These are phyloP conservation scores for Raffaelea ambrosiae DNA, from an alignment of 2,329 filamentous ascomycete species.

Conservation along the genomic window DNA sequence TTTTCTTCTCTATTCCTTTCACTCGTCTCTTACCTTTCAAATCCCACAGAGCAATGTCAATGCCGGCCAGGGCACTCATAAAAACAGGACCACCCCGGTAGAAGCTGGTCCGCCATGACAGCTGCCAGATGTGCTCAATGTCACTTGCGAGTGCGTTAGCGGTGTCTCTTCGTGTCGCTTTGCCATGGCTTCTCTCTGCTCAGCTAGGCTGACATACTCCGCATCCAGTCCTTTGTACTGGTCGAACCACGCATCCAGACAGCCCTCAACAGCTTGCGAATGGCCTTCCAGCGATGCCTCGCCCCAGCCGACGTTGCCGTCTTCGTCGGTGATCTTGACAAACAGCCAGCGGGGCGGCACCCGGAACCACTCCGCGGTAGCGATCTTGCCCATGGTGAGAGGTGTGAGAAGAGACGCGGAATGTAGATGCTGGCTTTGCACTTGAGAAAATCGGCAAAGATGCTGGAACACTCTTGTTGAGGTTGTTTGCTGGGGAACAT, in stretches of 20 bases:
- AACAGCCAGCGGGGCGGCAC: slow-evolving; percentile 61
- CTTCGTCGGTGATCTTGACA: slow-evolving; percentile 56
- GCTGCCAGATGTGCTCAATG: slow-evolving; percentile 65
- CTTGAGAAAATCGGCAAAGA: neutral
- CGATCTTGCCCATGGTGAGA: slow-evolving; percentile 31
- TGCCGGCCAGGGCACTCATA: slow-evolving; percentile 62
- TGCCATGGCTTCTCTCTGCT: neutral
- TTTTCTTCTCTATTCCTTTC: no score
- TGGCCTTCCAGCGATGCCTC: slow-evolving; percentile 60
- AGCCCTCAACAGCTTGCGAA: slow-evolving; percentile 56
- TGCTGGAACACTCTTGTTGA: neutral
- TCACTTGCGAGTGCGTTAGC: slow-evolving; percentile 35
- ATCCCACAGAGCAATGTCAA: slow-evolving; percentile 66
- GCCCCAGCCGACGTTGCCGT: slow-evolving; percentile 53
- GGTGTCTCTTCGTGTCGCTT: neutral
- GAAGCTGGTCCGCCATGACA: slow-evolving; percentile 55
- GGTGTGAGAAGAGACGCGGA: neutral
- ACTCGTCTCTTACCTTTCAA: slow-evolving; percentile 42
- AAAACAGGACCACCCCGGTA: slow-evolving; percentile 64
- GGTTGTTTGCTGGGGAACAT: neutral
- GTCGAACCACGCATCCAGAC: slow-evolving; percentile 50
- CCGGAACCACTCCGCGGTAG: slow-evolving; percentile 56
- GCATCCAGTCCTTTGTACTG: slow-evolving; percentile 53
- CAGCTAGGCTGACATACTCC: slow-evolving; percentile 33
- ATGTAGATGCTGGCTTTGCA: neutral